Percentiles rank a stretch among this genome's conserved stretches.
Conservation (phyloP, 192 early-diverging fungal genomes). For the Coemansia umbellata region DNA sequence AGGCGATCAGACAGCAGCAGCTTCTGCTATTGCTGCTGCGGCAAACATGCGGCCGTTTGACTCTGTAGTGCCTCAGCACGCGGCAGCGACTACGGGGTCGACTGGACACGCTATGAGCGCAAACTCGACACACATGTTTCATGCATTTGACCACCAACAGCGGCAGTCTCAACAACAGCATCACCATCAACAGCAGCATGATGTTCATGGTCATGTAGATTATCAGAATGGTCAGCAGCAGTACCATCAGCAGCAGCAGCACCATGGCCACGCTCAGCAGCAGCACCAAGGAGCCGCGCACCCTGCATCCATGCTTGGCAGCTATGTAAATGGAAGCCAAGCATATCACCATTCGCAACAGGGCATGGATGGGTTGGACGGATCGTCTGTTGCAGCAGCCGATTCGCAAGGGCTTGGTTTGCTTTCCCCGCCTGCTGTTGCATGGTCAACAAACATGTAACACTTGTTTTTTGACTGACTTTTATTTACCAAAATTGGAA, state of each 20-base stretch:
- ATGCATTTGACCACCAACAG: constrained; percentile 41
- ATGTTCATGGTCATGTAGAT: constrained; percentile 20
- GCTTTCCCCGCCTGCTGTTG: constrained; percentile 45
- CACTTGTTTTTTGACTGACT: not conserved
- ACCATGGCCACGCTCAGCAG: constrained; percentile 15
- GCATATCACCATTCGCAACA: constrained; percentile 44
- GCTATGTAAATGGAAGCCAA: constrained; percentile 34
- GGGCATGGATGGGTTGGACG: constrained; percentile 40
- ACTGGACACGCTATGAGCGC: constrained; percentile 24
- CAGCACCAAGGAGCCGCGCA: constrained; percentile 12
- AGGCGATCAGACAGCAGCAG: constrained; percentile 25
- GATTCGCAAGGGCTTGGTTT: constrained; percentile 45
- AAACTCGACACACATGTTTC: constrained; percentile 33
- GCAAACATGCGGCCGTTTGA: constrained; percentile 42
- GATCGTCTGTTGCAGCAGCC: constrained; percentile 18
- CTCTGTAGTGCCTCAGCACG: constrained; percentile 30
- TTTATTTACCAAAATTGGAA: not conserved
- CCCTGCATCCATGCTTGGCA: constrained; percentile 19
- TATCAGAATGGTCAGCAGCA: constrained; percentile 25
- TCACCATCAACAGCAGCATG: constrained; percentile 13
- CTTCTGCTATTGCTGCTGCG: not conserved
- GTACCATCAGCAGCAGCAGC: constrained; percentile 31
- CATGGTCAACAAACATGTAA: constrained; percentile 49
- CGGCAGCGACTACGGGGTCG: not conserved
- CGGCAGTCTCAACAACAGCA: constrained; percentile 9